Evolutionary conservation across 768 basidiomycete species (phyloP), one percentile per base, ranked within the genome.

Genomic region (Lentinula sp.): DNA sequence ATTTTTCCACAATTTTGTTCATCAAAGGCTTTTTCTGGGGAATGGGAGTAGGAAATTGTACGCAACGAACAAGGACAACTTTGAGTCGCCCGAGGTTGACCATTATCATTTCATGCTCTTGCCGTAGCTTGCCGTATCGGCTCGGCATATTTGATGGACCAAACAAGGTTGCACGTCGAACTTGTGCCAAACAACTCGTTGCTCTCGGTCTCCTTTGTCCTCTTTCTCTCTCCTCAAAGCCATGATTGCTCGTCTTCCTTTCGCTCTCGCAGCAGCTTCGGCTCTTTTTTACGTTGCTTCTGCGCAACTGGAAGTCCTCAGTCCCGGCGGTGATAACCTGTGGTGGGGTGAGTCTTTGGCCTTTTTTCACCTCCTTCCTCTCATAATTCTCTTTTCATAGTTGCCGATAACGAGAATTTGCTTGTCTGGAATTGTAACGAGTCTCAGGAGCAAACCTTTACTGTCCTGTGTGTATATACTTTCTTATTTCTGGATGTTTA

Each of bases 381-480:
- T 18, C 21, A 43, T 45, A 35, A 15, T 49, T 4, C 18, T 7
- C 32, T 60, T n/a, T 52, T 34, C 51, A 4, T 65, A 89, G 88
- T 89, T 60, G 78, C 82, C 9, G 63, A 76, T 57, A 82, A 84
- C 8, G 23, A 52, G n/a, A 89, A 89, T 69, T 76, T 75, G n/a
- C 66, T 89, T 46, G 65, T 71, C 2, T 89, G 88, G 88, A 75
- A 74, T 2, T 89, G 88, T 72, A 48, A 76, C 3, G 67, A 75
- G 34, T 65, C 75, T 13, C 67, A 51, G 39, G 45, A 11, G 7
- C 32, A 63, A 4, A 70, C 70, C 4, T 89, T 82, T 65, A 86
- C 80, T 8, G 71, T 88, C 52, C 68, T 82, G 81, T 85, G 69
- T 65, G 85, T 78, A 11, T 18, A 8, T 42, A 28, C 61, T 59